These are phyloP conservation scores for Yamadazyma friedrichii DNA, from an alignment of 1,139 yeast genomes.

Conservation along the genomic window DNA sequence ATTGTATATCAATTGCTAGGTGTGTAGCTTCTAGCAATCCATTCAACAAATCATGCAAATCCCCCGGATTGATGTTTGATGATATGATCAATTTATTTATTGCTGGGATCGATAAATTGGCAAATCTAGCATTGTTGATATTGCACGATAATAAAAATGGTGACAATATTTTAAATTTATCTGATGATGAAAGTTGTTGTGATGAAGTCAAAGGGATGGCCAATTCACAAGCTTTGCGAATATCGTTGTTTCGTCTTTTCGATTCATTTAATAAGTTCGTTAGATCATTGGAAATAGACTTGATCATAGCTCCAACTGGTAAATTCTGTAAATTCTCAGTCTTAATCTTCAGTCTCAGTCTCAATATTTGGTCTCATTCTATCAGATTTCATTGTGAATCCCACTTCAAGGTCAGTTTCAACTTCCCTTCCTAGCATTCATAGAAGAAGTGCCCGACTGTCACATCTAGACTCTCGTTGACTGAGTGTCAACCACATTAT, in stretches of 20 bases:
- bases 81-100: conserved; percentile 57
- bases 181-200: conserved; percentile 19
- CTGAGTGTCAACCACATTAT: too few species aligned
- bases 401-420: too few species aligned
- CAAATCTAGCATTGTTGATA: conserved; percentile 71
- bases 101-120: conserved; percentile 69
- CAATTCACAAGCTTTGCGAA: conserved; percentile 63
- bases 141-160: conserved; percentile 78
- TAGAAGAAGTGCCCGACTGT: too few species aligned
- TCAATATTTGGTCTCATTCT: too few species aligned
- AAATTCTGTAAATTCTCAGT: too few species aligned
- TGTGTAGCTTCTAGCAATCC: conserved; percentile 74
- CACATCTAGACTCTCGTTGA: too few species aligned
- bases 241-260: conserved; percentile 65
- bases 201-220: conserved; percentile 52
- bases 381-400: too few species aligned
- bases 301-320: not conserved
- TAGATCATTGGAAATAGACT: not conserved
- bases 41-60: conserved; percentile 55
- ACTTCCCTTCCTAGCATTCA: too few species aligned
- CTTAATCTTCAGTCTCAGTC: too few species aligned
- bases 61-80: conserved; percentile 48
- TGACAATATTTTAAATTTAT: conserved; percentile 52
- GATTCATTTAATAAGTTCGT: conserved; percentile 59
- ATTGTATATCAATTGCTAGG: conserved; percentile 77